Conservation (phyloP, 2,329 filamentous ascomycete genomes). For the Lecanosticta acicola region DNA sequence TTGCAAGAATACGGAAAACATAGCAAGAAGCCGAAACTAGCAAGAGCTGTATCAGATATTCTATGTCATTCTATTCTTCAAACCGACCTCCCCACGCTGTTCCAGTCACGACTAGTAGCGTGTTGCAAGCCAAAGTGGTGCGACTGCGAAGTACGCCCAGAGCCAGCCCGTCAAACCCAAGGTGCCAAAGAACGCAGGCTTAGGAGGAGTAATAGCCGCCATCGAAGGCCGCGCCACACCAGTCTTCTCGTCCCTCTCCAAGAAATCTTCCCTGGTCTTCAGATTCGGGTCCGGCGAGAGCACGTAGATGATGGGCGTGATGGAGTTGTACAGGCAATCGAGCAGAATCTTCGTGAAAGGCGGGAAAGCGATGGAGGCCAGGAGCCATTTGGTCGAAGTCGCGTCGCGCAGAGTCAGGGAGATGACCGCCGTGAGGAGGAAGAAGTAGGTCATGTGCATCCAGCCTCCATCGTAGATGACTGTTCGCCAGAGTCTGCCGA, state of each 20-base stretch:
- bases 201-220: constrained; percentile 12
- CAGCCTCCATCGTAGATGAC: constrained; percentile 13
- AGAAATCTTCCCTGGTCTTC: constrained; percentile 11
- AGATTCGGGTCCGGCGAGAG: constrained; percentile 12
- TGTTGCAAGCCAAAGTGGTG: constrained; percentile 4
- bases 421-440: constrained; percentile 3
- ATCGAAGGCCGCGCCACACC: constrained; percentile 12
- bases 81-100: not conserved
- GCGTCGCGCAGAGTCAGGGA: constrained; percentile 3
- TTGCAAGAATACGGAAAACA: too few relatives aligned
- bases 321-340: constrained; percentile 15
- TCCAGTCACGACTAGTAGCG: not conserved
- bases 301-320: constrained; percentile 12
- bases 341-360: constrained; percentile 16
- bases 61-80: too few relatives aligned
- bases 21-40: too few relatives aligned
- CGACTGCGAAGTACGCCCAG: constrained; percentile 13
- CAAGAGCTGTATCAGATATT: too few relatives aligned
- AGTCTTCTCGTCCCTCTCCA: constrained; percentile 15
- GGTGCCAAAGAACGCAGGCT: constrained; percentile 14
- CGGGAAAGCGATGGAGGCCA: constrained; percentile 12
- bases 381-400: constrained; percentile 3
- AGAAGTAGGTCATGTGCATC: constrained; percentile 16
- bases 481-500: constrained; percentile 8
- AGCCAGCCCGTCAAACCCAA: constrained; percentile 7